Percentiles rank a stretch among this genome's conserved stretches.
Conservation (phyloP, 169 alveolate species). For the Plasmodium blacklocki region DNA sequence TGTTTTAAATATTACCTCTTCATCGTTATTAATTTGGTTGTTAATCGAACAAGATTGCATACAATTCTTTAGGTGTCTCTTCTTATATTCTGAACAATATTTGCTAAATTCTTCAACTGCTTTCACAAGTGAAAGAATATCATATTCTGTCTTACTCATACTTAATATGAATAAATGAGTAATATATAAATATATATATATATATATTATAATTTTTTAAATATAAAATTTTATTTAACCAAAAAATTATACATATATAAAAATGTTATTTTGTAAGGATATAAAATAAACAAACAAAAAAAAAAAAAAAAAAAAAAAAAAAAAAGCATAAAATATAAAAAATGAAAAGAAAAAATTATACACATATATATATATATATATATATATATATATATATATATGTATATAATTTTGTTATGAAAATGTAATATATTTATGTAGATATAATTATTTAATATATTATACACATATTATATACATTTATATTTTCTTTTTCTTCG, state of each 20-base stretch:
- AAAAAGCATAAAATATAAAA: slow-evolving; percentile 5
- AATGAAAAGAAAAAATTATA: neutral
- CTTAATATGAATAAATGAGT: neutral
- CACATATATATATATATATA: no score
- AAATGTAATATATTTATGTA: no score
- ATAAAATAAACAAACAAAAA: slow-evolving; percentile 14
- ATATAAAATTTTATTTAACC: no score
- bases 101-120: slow-evolving; percentile 51
- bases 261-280: neutral
- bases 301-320: neutral
- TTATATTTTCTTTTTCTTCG: no score
- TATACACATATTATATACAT: no score
- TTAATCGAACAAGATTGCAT: slow-evolving; percentile 20
- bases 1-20: slow-evolving; percentile 12
- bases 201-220: no score
- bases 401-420: no score
- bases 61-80: slow-evolving; percentile 15
- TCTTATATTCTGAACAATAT: slow-evolving; percentile 39
- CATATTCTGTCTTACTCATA: slow-evolving; percentile 46
- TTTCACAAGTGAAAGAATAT: slow-evolving; percentile 36
- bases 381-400: no score
- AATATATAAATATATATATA: neutral
- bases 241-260: no score
- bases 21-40: slow-evolving; percentile 37
- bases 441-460: no score